Evolutionary conservation across 2,329 filamentous ascomycete genomes (phyloP), one percentile per base, ranked within the genome.

Genomic region (Zasmidium angulare): DNA sequence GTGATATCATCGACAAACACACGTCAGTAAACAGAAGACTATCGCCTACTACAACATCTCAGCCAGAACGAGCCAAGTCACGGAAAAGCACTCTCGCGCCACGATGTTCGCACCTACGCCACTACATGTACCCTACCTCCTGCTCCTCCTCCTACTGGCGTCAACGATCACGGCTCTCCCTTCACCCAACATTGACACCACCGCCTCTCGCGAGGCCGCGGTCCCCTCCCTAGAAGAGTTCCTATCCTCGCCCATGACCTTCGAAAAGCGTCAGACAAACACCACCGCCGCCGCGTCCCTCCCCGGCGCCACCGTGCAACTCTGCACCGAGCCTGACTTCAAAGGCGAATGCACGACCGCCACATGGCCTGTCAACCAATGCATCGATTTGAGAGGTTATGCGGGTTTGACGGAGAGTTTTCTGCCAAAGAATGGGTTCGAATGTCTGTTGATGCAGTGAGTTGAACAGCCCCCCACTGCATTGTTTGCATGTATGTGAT

Each of bases 381-480:
- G 69, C 54, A 66, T 71, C 10, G 54, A 62, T 43, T 53, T 72
- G 53, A 63, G 63, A 24, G 68, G 65, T 21, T 72, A 69, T 58
- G 64, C 67, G 9, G 66, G 68, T 9, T 53, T 63, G 22, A 63
- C 62, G 19, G 29, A 60, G 12, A 64, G 61, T 22, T 68, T 72
- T 51, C 60, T 58, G 7, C 68, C 68, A 11, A 63, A 65, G 21
- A 52, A 54, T 11, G 64, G 62, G 11, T 69, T 61, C 17, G 66
- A 70, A 55, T 71, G 70, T 58, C 64, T 66, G 20, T 49, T 72
- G n/a, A 70, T 69, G 64, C 69, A 72, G 68, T 69, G 50, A 50
- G 66, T 66, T 29, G 4, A 29, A 7, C 36, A 9, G 9, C 14
- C 6, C 36, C 9, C 11, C 26, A 4, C 26, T 29, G 26, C 26